Evolutionary conservation across 2,329 filamentous ascomycete genomes (phyloP).

Genomic region (Botryotinia calthae): DNA sequence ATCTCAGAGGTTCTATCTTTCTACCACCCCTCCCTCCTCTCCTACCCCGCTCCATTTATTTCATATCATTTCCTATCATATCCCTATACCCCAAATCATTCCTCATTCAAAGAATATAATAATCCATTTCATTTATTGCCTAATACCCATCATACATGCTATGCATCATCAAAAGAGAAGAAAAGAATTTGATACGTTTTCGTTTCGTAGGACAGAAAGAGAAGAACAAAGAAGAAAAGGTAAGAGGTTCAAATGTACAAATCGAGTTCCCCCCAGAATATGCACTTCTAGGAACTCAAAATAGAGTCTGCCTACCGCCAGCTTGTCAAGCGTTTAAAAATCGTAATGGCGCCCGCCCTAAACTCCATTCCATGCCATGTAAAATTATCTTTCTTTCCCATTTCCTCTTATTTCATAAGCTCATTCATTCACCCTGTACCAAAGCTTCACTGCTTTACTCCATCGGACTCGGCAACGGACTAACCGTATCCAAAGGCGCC

Average conservation of each 20-base stretch:
- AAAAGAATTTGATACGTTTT: neutral
- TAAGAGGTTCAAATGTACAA: constrained; percentile 2
- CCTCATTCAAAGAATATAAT: neutral
- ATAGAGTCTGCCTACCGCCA: neutral
- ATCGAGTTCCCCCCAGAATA: neutral
- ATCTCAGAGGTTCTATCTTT: neutral
- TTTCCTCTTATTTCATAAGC: neutral
- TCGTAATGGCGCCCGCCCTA: neutral
- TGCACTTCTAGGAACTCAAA: neutral
- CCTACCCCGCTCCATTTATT: neutral
- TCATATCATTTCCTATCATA: neutral
- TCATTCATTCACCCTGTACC: neutral
- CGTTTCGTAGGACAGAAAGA: neutral
- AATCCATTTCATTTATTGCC: neutral
- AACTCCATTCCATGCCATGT: constrained; percentile 10
- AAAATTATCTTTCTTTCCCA: neutral
- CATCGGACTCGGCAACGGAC: constrained; percentile 42
- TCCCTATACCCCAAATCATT: neutral
- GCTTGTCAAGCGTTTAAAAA: neutral
- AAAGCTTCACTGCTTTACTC: neutral
- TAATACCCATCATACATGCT: neutral
- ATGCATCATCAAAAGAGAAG: neutral
- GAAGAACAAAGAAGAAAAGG: neutral
- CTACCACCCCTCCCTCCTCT: neutral
- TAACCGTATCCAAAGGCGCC: constrained; percentile 75